These are phyloP conservation scores for Daedalea quercina DNA, from an alignment of 768 basidiomycete species.

Conservation along the genomic window DNA sequence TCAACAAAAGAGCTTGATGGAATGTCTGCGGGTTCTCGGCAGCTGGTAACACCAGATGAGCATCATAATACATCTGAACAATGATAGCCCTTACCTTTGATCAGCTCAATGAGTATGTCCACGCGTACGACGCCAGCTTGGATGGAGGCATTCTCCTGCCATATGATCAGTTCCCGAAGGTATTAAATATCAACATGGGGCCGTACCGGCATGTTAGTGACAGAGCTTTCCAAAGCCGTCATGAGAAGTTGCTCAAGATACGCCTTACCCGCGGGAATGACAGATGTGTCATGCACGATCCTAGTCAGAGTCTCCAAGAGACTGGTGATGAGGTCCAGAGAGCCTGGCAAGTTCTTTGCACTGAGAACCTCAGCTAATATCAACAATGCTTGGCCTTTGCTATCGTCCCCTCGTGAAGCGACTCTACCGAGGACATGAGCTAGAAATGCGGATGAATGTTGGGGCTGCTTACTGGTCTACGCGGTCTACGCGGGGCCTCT, in stretches of 20 bases:
- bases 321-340: conserved; percentile 61
- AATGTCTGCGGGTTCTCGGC: conserved; percentile 92
- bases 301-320: conserved; percentile 69
- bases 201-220: conserved; percentile 49
- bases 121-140: conserved; percentile 59
- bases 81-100: conserved; percentile 50
- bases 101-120: conserved; percentile 83
- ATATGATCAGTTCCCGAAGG: background rate
- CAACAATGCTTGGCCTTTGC: conserved; percentile 33
- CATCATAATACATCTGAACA: background rate
- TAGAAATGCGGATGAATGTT: background rate
- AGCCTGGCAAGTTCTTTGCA: conserved; percentile 57
- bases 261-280: conserved; percentile 55
- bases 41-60: conserved; percentile 36
- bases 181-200: background rate
- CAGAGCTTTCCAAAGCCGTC: conserved; percentile 67
- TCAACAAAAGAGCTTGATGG: conserved; percentile 84
- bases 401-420: background rate
- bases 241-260: conserved; percentile 83
- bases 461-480: conserved; percentile 37
- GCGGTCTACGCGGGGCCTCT: conserved; percentile 62
- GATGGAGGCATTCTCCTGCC: conserved; percentile 46
- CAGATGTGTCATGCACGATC: conserved; percentile 49
- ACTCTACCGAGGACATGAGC: background rate
- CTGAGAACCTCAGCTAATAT: conserved; percentile 67